Base-by-base conservation (phyloP, 1,284 basidiomycete species). In the Austropuccinia psidii region DNA sequence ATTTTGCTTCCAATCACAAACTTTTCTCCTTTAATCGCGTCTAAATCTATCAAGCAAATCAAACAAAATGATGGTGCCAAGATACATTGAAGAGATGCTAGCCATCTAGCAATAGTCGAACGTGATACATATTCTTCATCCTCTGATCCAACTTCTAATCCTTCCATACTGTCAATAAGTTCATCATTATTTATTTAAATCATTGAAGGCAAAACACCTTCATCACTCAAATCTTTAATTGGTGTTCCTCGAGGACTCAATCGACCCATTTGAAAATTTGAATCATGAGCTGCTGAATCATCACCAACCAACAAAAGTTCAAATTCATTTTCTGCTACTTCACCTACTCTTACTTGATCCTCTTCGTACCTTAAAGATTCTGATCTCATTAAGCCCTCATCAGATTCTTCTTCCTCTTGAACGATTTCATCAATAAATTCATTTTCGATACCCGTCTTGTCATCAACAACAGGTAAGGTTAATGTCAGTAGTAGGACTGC, bases 401-500 rank as follows among this genome's bases (percentile, higher is more conserved):
- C 67, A 19, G 74, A 70, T 3, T 75, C 77, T 31, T 74, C 75
- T 27, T 74, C 75, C 80, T 75, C 19, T 43, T 47, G 43, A 1
- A 11, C 43, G 19, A n/a, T n/a, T n/a, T 64, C 43, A 24, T 49
- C 27, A 19, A 8, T n/a, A 5, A 11, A n/a, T 29, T 31, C 7
- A 55, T 8, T 7, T 47, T 29, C 24, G 3, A 9, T 1, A 3
- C 81, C 77, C 88, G 86, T 15, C 43, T 43, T 17, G 33, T 84
- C 83, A 64, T 84, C 83, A 1, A 93, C 90, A 4, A 98, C 93
- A 2, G 94, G 94, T 6, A 97, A 83, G 0, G 95, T 98, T 19
- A 97, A 78, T 0, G 93, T 97, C 65, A 98, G 83, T 13, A 85
- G 83, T 79, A 96, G 83, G 6, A 98, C 87, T 0, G 93, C 91